These are phyloP conservation scores for Nemania sp. DNA, from an alignment of 2,329 filamentous ascomycete genomes.

Conservation along the genomic window DNA sequence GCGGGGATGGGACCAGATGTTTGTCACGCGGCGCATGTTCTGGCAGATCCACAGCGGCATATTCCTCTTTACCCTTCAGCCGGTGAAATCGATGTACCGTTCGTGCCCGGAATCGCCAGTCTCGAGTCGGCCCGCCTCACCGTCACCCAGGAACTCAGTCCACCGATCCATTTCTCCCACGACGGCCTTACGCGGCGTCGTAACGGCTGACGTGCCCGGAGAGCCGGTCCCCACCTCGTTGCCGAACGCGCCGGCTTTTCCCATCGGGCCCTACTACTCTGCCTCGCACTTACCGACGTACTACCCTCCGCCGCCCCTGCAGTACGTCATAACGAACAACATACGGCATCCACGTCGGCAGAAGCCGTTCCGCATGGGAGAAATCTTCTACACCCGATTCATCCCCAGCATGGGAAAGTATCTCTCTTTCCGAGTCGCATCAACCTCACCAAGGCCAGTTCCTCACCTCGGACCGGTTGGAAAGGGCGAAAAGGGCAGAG, in stretches of 20 bases:
- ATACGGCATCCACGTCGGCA: slow-evolving; percentile 84
- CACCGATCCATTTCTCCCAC: slow-evolving; percentile 31
- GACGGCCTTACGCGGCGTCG: slow-evolving; percentile 36
- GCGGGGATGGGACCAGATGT: slow-evolving; percentile 78
- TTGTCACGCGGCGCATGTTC: slow-evolving; percentile 78
- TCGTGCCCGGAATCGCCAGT: slow-evolving; percentile 56
- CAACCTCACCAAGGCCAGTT: slow-evolving; percentile 65
- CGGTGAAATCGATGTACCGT: slow-evolving; percentile 47
- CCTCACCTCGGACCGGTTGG: slow-evolving; percentile 65
- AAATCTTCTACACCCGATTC: slow-evolving; percentile 88
- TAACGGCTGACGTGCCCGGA: slow-evolving; percentile 45
- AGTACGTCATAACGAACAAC: slow-evolving; percentile 78
- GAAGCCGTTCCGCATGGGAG: slow-evolving; percentile 87
- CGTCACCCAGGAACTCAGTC: slow-evolving; percentile 44
- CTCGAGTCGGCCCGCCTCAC: slow-evolving; percentile 59
- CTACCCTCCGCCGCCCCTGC: slow-evolving; percentile 81
- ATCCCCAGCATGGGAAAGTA: slow-evolving; percentile 82
- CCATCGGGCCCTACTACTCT: slow-evolving; percentile 75
- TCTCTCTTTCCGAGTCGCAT: slow-evolving; percentile 85
- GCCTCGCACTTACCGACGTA: slow-evolving; percentile 87
- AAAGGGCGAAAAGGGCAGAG: slow-evolving; percentile 42
- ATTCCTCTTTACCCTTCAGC: slow-evolving; percentile 84
- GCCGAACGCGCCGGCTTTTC: slow-evolving; percentile 44
- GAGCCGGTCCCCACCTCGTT: slow-evolving; percentile 45
- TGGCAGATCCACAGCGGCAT: slow-evolving; percentile 90